Conservation (phyloP, 352 stramenopile genomes). For the Elongisporangium senticosum region DNA sequence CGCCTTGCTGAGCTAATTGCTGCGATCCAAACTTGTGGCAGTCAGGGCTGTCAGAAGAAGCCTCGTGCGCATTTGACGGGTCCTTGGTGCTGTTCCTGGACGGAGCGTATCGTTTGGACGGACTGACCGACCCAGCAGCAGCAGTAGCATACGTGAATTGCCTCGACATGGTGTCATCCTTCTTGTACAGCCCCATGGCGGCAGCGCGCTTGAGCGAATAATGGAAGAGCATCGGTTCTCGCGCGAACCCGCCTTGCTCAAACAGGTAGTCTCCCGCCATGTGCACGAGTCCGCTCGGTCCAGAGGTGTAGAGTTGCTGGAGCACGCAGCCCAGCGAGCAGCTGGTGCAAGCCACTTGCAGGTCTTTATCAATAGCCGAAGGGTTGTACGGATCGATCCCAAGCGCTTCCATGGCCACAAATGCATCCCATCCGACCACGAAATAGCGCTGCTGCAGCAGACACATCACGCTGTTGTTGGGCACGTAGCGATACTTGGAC, state of each 20-base stretch:
- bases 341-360: conserved; percentile 9
- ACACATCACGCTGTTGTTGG: conserved; percentile 21
- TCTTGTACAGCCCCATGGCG: conserved; percentile 18
- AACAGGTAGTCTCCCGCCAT: conserved; percentile 33
- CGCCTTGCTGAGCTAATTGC: no score
- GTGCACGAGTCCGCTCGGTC: conserved; percentile 25
- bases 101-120: no score
- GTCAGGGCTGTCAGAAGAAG: no score
- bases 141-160: conserved; percentile 1
- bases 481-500: conserved; percentile 20
- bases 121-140: no score
- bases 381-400: conserved; percentile 30
- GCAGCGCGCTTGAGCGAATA: conserved; percentile 25
- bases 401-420: conserved; percentile 25
- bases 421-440: conserved; percentile 38
- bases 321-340: conserved; percentile 32
- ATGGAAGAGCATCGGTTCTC: conserved; percentile 8
- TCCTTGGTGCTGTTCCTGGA: no score
- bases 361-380: conserved; percentile 13
- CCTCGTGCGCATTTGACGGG: no score
- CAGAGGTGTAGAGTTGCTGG: conserved; percentile 32
- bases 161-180: background rate
- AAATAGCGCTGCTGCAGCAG: conserved; percentile 31
- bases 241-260: conserved; percentile 17
- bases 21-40: no score